Evolutionary conservation across 257 asterid genomes (phyloP), one percentile per base, ranked within the genome.

Genomic region (Agastache rugosa): DNA sequence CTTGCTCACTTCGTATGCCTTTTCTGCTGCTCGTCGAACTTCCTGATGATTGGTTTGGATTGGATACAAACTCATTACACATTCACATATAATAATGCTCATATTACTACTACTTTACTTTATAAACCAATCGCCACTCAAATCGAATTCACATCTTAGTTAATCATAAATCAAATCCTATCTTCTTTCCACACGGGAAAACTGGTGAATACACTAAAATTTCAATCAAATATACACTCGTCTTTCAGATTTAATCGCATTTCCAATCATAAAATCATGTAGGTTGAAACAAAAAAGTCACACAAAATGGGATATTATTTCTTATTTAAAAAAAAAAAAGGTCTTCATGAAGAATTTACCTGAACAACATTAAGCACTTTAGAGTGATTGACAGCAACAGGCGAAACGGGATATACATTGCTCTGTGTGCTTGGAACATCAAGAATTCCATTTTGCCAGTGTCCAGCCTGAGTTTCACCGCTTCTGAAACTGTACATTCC

Each of bases 361-460:
- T 88, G 97, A 76, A 92, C 97, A 10, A 80, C 90, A 65, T 90
- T 87, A 54, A 92, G 96, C 81, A 92, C 97, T 80, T 80, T 88
- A 17, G 98, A 90, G 83, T 88, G 98, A 79, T 92, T 85, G 65
- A 88, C 96, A 67, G 93, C 97, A 63, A 92, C 90, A 25, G 96
- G 92, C 48, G 96, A 88, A 76, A 90, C 91, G 11, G 96, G 92
- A 73, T 73, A 78, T 68, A 78, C 76, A 14, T 87, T 35, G 59
- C 79, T 88, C 81, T 88, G 96, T 23, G 97, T 92, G 86, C 92
- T 92, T 25, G 97, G 97, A 65, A 88, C 84, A 71, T 92, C 90
- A 27, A 92, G 97, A 77, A 90, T 75, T 34, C 97, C 96, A 73
- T 90, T 87, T 83, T 90, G 92, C 97, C 97, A 92, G 77, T 92